A percentile compares a stretch with the other conserved stretches of the same genome.
phyloP scores from a whole-genome alignment of 2,329 filamentous ascomycete genomes.

The Ilyonectria robusta region DNA sequence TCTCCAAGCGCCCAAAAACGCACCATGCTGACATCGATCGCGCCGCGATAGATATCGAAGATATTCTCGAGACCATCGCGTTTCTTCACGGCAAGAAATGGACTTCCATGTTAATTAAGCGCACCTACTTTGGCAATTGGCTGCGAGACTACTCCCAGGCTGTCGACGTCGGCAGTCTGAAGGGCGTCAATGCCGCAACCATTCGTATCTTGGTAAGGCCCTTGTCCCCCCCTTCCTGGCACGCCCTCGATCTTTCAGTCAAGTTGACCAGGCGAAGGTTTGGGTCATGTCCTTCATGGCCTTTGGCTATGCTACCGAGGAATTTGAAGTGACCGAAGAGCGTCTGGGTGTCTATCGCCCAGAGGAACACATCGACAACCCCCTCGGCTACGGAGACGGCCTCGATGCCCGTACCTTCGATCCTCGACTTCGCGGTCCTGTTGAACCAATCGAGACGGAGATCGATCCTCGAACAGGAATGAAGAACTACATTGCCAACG shows the following conservation, averaged over 20 bases:
- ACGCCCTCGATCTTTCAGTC: not conserved
- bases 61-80: constrained; percentile 82
- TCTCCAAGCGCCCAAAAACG: constrained; percentile 13
- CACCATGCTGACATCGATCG: constrained; percentile 29
- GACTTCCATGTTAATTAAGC: constrained; percentile 83
- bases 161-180: constrained; percentile 84
- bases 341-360: constrained; percentile 85
- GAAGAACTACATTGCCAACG: constrained; percentile 99
- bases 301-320: constrained; percentile 87
- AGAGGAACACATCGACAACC: constrained; percentile 83
- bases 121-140: constrained; percentile 91
- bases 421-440: constrained; percentile 83
- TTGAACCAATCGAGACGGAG: constrained; percentile 78
- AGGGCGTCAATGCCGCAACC: constrained; percentile 82
- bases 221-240: not conserved
- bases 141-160: constrained; percentile 88
- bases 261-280: constrained; percentile 58
- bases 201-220: constrained; percentile 76
- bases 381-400: constrained; percentile 88
- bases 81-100: constrained; percentile 88
- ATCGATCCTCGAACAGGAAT: constrained; percentile 87
- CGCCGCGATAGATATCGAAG: constrained; percentile 75
- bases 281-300: constrained; percentile 87
- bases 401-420: constrained; percentile 88
- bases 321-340: constrained; percentile 88